These are phyloP conservation scores for Talaromyces sp. DNA, from an alignment of 2,329 filamentous ascomycete genomes.

Conservation along the genomic window DNA sequence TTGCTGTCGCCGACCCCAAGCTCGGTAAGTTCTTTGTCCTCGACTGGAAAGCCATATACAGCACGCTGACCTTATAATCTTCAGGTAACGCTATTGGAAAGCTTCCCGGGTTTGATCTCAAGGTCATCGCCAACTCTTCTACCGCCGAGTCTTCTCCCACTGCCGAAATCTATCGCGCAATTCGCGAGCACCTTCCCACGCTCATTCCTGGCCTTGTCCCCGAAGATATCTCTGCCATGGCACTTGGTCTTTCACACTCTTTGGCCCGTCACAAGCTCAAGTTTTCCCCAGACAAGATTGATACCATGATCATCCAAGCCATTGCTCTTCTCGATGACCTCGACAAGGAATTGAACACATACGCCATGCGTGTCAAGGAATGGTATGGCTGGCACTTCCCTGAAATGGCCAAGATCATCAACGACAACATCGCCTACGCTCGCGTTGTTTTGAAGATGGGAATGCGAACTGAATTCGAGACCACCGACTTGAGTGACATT, in stretches of 20 bases:
- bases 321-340: conserved; percentile 91
- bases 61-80: conserved; percentile 4
- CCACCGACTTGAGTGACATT: conserved; percentile 79
- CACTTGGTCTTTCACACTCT: conserved; percentile 92
- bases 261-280: conserved; percentile 97
- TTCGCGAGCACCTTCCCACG: conserved; percentile 84
- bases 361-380: conserved; percentile 98
- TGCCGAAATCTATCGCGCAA: conserved; percentile 87
- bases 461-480: conserved; percentile 76
- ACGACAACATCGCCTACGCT: conserved; percentile 94
- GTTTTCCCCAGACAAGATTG: conserved; percentile 97
- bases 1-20: conserved; percentile 92
- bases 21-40: conserved; percentile 54
- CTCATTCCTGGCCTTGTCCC: conserved; percentile 85
- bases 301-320: conserved; percentile 98
- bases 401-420: conserved; percentile 93
- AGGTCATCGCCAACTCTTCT: conserved; percentile 75
- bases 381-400: conserved; percentile 99
- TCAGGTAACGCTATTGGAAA: conserved; percentile 82
- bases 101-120: conserved; percentile 81
- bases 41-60: conserved; percentile 17
- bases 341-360: conserved; percentile 98
- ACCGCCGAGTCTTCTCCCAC: conserved; percentile 77
- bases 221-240: conserved; percentile 88
- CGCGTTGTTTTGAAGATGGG: conserved; percentile 85